phyloP scores from a whole-genome alignment of 495 filamentous ascomycete genomes.

The Apiosordaria backusii region DNA sequence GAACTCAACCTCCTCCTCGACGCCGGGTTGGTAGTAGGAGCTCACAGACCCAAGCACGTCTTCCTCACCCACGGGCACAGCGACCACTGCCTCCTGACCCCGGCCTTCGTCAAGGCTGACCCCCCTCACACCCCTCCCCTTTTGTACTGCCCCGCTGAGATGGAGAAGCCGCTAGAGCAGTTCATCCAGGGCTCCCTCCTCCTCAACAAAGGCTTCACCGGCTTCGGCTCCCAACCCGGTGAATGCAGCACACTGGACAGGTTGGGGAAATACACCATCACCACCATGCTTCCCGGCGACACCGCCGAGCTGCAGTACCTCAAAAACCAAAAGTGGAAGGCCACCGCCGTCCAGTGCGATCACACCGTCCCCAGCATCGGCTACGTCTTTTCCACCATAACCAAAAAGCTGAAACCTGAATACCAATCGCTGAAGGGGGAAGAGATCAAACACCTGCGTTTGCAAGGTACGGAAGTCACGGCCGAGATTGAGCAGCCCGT shows the following conservation, averaged over 20 bases:
- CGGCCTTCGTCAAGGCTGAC: conserved; percentile 27
- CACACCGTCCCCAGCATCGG: conserved; percentile 39
- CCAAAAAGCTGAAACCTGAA: conserved; percentile 27
- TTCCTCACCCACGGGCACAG: conserved; percentile 43
- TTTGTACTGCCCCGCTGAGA: conserved; percentile 34
- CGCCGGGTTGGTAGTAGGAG: conserved; percentile 36
- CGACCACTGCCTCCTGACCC: conserved; percentile 36
- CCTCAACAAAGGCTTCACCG: conserved; percentile 30
- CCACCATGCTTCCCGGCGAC: background rate
- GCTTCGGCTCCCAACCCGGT: background rate
- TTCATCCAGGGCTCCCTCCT: conserved; percentile 30
- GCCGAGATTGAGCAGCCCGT: conserved; percentile 28
- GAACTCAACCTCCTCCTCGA: conserved; percentile 40
- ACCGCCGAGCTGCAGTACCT: background rate
- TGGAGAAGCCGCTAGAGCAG: conserved; percentile 26
- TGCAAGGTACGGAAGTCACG: conserved; percentile 26
- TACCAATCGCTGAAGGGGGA: conserved; percentile 17
- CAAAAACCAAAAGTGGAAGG: conserved; percentile 21
- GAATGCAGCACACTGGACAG: too few species aligned
- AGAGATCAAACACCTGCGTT: conserved; percentile 25
- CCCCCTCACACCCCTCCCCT: conserved; percentile 31
- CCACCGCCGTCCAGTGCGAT: conserved; percentile 34
- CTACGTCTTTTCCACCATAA: conserved; percentile 34
- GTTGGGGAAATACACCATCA: background rate
- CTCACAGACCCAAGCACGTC: conserved; percentile 38